Evolutionary conservation across 2,329 filamentous ascomycete species (phyloP), one percentile per base, ranked within the genome.

Genomic region (Shiraia bambusicola): DNA sequence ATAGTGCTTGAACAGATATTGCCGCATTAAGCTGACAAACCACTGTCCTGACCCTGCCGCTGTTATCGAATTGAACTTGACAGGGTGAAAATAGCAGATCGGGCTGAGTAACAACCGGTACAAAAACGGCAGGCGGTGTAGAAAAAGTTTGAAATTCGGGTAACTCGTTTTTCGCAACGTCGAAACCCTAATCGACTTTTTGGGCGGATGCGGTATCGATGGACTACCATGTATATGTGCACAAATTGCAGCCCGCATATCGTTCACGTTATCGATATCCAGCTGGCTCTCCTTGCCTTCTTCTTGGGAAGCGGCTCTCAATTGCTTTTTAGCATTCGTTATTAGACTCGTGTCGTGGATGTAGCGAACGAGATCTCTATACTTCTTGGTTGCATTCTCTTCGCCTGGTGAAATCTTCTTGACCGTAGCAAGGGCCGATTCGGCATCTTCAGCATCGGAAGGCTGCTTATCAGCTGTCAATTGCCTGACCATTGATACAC

Each of bases 31-130:
- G 8, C 63, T 63, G 2, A 73, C 70, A 13, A 79, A 69, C 71
- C 74, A 79, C 40, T 71, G 69, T 0, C 77, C 77, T 6, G 76
- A 78, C 0, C 73, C 72, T 4, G 73, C 74, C 2, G 71, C 70
- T 17, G 71, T 77, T 33, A 80, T 66, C 0, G 75, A 77, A n/a
- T 66, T 58, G 45, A 79, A 73, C 29, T 62, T 65, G 34, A 79
- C 69, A 0, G 76, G 72, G 45, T 80, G 77, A 42, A 79, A 77
- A 49, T 79, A 77, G 45, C 71, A 72, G 3, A 80, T 57, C 0
- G 75, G 72, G 16, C 67, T 72, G 1, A 80, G 67, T 5, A 78
- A 67, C 0, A 76, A 47, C 12, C 76, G 70, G 6, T 75, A 67
- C 2, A 79, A 64, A 38, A 79, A 69, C 0, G 76, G 76, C 4